Base-by-base conservation (phyloP, 2,329 filamentous ascomycete genomes). In the Sordariomycetes sp. region DNA sequence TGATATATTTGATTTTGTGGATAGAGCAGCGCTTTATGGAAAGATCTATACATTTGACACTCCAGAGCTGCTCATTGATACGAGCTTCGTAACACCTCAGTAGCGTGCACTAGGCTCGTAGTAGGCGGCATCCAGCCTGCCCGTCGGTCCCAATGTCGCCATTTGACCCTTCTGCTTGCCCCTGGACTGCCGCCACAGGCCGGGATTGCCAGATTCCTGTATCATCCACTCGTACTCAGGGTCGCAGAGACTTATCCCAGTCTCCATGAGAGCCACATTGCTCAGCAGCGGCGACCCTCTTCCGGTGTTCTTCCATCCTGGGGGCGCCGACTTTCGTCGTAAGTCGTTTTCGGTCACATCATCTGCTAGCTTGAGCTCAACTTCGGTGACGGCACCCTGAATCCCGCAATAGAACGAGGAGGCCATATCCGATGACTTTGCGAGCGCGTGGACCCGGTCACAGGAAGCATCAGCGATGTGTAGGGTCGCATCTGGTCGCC, bases 381-480 rank as follows among this genome's bases (percentile, higher is more conserved):
- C 56, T 41, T 74, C 67, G 6, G 65, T 51, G 3, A 74, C 50
- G 6, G 57, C 58, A 8, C 65, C 67, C 5, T 63, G 59, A 9
- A 72, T 51, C 3, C 70, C 70, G 10, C 64, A 58, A 47, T 70
- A 73, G 28, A 75, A 57, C 7, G 59, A 63, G 4, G 61, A 58
- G 1, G 67, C 65, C 5, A 60, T 31, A 34, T 70, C 65, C 0
- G 64, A 65, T 0, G 63, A 50, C 31, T 66, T 65, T 8, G 64
- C 60, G 2, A 75, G 54, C 8, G 64, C 64, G 50, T 68, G 68
- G 16, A 72, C 43, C 9, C 50, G 45, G 29, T 56, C 50, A 16
- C 51, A 50, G 0, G 48, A 42, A 3, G 51, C 41, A 7, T 45
- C 47, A 3, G 55, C 55, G n/a, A 72, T 50, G 48, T 65, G 65